Base-by-base conservation (phyloP, 2,329 filamentous ascomycete genomes). In the Triangularia setosa region DNA sequence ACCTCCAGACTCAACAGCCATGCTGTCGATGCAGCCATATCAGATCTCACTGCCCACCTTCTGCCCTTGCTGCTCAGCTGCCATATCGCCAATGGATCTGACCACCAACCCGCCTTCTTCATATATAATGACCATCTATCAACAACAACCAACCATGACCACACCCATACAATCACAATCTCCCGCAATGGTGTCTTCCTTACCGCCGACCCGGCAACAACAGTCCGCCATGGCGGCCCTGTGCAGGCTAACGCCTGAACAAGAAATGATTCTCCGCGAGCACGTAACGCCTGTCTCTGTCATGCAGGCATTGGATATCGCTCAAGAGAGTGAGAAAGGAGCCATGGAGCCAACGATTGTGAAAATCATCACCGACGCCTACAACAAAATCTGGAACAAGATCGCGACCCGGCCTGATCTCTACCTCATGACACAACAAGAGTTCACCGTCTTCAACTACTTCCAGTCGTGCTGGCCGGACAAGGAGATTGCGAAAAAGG, bases 361-460 rank as follows among this genome's bases (percentile, higher is more conserved):
- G 72, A 79, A 80, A 66, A 86, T 89, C 63, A 86, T 96, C 44
- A 88, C 93, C 73, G 75, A 75, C 59, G 88, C 85, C 28, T 79
- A 92, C 58, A 73, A 78, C 1, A 80, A 84, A 67, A 85, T 93
- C 68, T 94, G 91, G 90, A 74, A 73, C 53, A 88, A 86, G 70
- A 83, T 96, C 63, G 78, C 87, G 70, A 79, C 81, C 3, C 79
- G 88, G 30, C 90, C 90, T 1, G 78, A 84, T 59, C 80, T 81
- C n/a, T 96, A 94, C 76, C 77, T 95, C 68, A 87, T 96, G 80
- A 87, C 81, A 33, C 81, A 84, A 67, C 87, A 92, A 76, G 92
- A 96, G 77, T 96, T 95, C 72, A 87, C 90, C 62, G 83, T 96
- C 65, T 93, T 96, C 85, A 96, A 95, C 80, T 94, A 89, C 76